Base-by-base conservation (phyloP, 2,329 filamentous ascomycete species). In the Apiospora saccharicola region DNA sequence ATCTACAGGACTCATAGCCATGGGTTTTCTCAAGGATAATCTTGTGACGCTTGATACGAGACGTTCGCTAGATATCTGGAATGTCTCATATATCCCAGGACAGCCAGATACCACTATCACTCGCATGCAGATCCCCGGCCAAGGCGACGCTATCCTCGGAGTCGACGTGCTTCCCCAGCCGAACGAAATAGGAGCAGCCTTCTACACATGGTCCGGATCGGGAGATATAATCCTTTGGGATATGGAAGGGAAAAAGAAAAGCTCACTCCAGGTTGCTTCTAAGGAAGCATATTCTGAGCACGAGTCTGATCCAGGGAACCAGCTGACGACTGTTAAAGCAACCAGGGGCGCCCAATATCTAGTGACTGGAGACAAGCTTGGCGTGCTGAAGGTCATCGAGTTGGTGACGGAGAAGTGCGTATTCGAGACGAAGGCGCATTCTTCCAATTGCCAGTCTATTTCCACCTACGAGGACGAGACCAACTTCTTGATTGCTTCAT, bases 201-300 rank as follows among this genome's bases (percentile, higher is more conserved):
- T 98, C 78, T 91, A 95, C 75, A 98, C 95, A 0, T 99, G 95
- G 94, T 95, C 96, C 1, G 90, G 89, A 30, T 91, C 91, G 70
- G 96, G 96, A 6, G 90, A 89, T 22, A 88, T 98, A 69, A 89
- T 94, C 34, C 93, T 97, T 76, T 99, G 96, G 96, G 89, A 91
- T 76, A 81, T 90, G 19, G 88, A 94, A 68, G 96, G 96, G 30
- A 88, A 86, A 70, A 89, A 92, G 74, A 91, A 89, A 76, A 86
- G 87, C 22, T 90, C 90, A 1, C 84, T 94, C 47, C 85, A 89
- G 53, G 87, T 97, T 16, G 87, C 91, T 5, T 83, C 98, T 6
- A 94, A 97, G 73, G 90, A 92, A 73, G 79, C 82, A 22, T 82
- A 84, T 41, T 78, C 83, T 4, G 85, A 85, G 51, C 82, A 85